Conservation (phyloP, 768 basidiomycete genomes). For the Chalciporus pseudorubinellus region DNA sequence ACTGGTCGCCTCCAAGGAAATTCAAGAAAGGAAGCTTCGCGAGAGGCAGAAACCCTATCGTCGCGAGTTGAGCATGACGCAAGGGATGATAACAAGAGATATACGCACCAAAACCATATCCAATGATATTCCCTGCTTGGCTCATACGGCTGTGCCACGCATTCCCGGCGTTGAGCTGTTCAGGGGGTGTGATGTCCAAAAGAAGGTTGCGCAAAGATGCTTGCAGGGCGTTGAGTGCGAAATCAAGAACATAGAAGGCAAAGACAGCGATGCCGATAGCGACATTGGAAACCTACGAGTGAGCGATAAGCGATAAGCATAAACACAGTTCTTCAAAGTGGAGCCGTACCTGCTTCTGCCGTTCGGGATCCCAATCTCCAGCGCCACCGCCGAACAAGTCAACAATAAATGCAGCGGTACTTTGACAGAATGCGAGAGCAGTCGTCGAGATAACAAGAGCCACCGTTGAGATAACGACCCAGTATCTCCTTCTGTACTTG, state of each 20-base stretch:
- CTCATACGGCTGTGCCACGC: conserved; percentile 98
- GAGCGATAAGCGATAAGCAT: not conserved
- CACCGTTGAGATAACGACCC: conserved; percentile 86
- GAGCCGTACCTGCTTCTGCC: conserved; percentile 53
- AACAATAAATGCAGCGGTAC: conserved; percentile 69
- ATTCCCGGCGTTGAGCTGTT: conserved; percentile 90
- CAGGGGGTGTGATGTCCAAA: conserved; percentile 84
- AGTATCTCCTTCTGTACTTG: conserved; percentile 86
- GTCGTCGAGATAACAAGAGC: conserved; percentile 78
- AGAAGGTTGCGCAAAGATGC: conserved; percentile 92
- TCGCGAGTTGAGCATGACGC: conserved; percentile 6
- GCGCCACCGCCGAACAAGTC: conserved; percentile 71
- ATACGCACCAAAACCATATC: conserved; percentile 80
- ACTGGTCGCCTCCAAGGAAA: conserved; percentile 87
- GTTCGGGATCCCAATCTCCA: conserved; percentile 86
- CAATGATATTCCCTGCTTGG: conserved; percentile 95
- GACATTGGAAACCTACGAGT: conserved; percentile 54
- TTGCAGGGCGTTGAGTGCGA: conserved; percentile 95
- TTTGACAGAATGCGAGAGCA: conserved; percentile 79
- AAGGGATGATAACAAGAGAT: not conserved
- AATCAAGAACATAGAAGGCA: conserved; percentile 93
- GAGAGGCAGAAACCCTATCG: conserved; percentile 82
- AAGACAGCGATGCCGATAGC: conserved; percentile 85
- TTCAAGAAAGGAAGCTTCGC: conserved; percentile 72
- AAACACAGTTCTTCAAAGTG: not conserved